Evolutionary conservation across 257 asterid genomes (phyloP).

Genomic region (Nicotiana knightiana): DNA sequence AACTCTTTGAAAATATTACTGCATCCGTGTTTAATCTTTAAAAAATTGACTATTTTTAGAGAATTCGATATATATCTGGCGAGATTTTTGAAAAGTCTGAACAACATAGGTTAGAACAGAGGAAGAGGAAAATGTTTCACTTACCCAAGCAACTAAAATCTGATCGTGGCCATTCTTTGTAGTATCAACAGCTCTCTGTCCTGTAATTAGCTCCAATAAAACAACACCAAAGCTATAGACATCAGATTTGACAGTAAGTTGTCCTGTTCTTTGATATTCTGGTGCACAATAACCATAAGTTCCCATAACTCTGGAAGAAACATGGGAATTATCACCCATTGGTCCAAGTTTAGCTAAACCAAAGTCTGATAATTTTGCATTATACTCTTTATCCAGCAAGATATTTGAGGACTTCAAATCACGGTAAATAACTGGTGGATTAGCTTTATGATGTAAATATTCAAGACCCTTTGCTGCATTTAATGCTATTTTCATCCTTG

Average conservation of each 20-base stretch:
- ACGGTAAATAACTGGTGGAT: slow-evolving; percentile 91
- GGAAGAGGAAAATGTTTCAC: neutral
- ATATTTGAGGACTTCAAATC: slow-evolving; percentile 87
- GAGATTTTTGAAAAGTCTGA: too few species aligned
- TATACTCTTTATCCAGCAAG: slow-evolving; percentile 56
- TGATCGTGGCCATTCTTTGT: slow-evolving; percentile 37
- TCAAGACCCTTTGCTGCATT: slow-evolving; percentile 86
- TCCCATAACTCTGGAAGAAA: slow-evolving; percentile 91
- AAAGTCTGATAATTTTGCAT: slow-evolving; percentile 81
- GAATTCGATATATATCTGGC: too few species aligned
- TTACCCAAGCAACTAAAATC: slow-evolving; percentile 70
- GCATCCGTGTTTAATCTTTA: too few species aligned
- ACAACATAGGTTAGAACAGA: too few species aligned
- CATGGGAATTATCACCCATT: slow-evolving; percentile 66
- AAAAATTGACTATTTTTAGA: too few species aligned
- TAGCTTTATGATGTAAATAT: slow-evolving; percentile 78
- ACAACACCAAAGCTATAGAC: slow-evolving; percentile 89
- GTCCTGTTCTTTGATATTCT: slow-evolving; percentile 85
- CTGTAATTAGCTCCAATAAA: slow-evolving; percentile 71
- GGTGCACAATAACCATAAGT: slow-evolving; percentile 95
- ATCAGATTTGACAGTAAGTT: slow-evolving; percentile 70
- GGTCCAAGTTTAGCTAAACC: slow-evolving; percentile 96
- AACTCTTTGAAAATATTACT: too few species aligned
- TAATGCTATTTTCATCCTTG: slow-evolving; percentile 80
- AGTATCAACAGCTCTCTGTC: slow-evolving; percentile 63